Percentiles rank a stretch among this genome's conserved stretches.
Conservation (phyloP, 768 basidiomycete genomes). For the Macrolepiota dolichaula region DNA sequence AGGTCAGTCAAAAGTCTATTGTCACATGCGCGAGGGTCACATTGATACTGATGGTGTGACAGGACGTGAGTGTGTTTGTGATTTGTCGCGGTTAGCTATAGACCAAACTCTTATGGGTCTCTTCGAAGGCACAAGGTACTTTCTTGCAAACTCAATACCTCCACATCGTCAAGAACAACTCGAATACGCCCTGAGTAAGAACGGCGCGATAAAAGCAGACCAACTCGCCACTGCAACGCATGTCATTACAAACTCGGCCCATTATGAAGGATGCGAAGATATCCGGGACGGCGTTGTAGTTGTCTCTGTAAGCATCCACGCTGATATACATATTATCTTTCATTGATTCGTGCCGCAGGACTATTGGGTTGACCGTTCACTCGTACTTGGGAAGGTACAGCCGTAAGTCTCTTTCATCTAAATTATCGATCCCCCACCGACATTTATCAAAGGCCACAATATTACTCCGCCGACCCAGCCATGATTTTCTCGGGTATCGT, state of each 20-base stretch:
- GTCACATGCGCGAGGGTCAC: no score
- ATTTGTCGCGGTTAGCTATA: no score
- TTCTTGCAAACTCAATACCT: conserved; percentile 47
- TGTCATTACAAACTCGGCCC: conserved; percentile 53
- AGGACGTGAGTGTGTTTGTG: no score
- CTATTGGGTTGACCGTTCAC: conserved; percentile 68
- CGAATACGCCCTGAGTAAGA: conserved; percentile 41
- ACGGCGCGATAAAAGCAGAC: conserved; percentile 42
- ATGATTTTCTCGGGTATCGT: conserved; percentile 84
- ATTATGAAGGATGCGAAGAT: conserved; percentile 53
- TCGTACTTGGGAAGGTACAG: conserved; percentile 55
- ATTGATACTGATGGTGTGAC: no score
- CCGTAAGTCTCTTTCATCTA: conserved; percentile 35
- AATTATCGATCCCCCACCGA: not conserved
- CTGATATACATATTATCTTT: not conserved
- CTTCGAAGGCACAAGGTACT: conserved; percentile 43
- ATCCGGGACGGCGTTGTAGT: conserved; percentile 28
- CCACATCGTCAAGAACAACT: conserved; percentile 40
- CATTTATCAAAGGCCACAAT: conserved; percentile 36
- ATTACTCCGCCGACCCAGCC: conserved; percentile 73
- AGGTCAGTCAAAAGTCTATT: no score
- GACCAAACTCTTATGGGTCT: conserved; percentile 11
- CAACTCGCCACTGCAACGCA: conserved; percentile 30
- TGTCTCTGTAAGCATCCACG: conserved; percentile 32
- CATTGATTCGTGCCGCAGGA: conserved; percentile 30